Conservation (phyloP, 129 eudicot species). For the Chrysanthemum lavandulifolium region DNA sequence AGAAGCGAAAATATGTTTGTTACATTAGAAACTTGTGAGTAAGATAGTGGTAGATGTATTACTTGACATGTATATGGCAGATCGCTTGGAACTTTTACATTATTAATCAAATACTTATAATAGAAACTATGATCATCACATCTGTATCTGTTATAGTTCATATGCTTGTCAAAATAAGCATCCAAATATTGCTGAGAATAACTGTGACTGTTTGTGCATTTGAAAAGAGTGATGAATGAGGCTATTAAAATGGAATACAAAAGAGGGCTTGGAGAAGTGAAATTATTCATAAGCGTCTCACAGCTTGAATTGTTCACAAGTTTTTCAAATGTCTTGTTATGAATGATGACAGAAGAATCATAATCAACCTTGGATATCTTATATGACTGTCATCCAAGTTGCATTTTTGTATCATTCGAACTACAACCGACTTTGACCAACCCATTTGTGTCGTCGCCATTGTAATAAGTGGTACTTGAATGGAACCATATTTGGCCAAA, state of each 20-base stretch:
- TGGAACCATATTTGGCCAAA: too few species aligned
- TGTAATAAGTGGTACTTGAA: too few species aligned
- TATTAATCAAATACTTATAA: not conserved
- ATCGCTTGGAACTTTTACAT: slow-evolving; percentile 4
- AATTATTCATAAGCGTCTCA: not conserved
- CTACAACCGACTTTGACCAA: too few species aligned
- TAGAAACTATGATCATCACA: slow-evolving; percentile 26
- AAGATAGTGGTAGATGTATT: not conserved
- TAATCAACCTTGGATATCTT: too few species aligned
- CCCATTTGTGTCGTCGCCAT: too few species aligned
- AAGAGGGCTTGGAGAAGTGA: slow-evolving; percentile 29
- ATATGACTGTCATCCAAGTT: too few species aligned
- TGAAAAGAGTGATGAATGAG: slow-evolving; percentile 26
- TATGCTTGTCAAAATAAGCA: not conserved
- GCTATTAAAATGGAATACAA: slow-evolving; percentile 13
- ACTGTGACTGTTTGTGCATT: slow-evolving; percentile 23
- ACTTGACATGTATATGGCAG: slow-evolving; percentile 18
- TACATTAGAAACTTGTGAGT: not conserved
- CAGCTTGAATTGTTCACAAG: slow-evolving; percentile 13
- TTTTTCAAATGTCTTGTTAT: slow-evolving; percentile 5
- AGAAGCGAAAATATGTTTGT: slow-evolving; percentile 21
- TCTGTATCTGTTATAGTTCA: not conserved
- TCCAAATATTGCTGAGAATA: not conserved
- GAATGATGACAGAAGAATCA: too few species aligned
- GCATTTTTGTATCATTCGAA: too few species aligned